Conservation (phyloP, 306 rosid species). For the Corylus americana region DNA sequence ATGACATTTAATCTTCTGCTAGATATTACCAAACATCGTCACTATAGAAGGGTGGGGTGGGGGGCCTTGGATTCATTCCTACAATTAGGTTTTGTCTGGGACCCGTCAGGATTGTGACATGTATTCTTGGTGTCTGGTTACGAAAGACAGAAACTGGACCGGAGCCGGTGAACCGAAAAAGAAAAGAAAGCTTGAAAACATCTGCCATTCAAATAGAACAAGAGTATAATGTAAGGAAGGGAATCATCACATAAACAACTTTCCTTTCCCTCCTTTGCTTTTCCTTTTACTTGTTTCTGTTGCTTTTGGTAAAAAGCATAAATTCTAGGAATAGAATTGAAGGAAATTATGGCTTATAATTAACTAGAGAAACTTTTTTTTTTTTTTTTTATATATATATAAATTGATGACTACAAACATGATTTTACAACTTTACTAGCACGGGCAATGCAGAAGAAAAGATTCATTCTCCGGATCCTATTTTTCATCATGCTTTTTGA, state of each 20-base stretch:
- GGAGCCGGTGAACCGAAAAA: background rate
- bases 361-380: constrained; percentile 26
- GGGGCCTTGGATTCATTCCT: background rate
- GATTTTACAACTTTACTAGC: constrained; percentile 61
- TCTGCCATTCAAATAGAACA: constrained; percentile 8
- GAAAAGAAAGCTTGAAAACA: background rate
- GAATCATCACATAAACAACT: constrained; percentile 17
- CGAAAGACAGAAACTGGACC: background rate
- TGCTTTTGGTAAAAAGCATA: constrained; percentile 9
- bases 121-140: no score
- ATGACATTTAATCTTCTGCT: no score
- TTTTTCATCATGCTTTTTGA: constrained; percentile 22
- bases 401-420: constrained; percentile 61
- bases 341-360: constrained; percentile 11
- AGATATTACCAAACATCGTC: background rate
- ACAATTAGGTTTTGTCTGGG: no score
- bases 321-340: constrained; percentile 15
- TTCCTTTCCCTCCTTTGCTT: constrained; percentile 10
- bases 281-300: background rate
- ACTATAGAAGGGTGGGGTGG: background rate
- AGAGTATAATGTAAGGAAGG: background rate
- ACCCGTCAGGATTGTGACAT: no score
- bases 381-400: constrained; percentile 22
- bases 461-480: constrained; percentile 36
- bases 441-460: constrained; percentile 35